These are phyloP conservation scores for Vigna unguiculata DNA, from an alignment of 306 rosid genomes.

Conservation along the genomic window DNA sequence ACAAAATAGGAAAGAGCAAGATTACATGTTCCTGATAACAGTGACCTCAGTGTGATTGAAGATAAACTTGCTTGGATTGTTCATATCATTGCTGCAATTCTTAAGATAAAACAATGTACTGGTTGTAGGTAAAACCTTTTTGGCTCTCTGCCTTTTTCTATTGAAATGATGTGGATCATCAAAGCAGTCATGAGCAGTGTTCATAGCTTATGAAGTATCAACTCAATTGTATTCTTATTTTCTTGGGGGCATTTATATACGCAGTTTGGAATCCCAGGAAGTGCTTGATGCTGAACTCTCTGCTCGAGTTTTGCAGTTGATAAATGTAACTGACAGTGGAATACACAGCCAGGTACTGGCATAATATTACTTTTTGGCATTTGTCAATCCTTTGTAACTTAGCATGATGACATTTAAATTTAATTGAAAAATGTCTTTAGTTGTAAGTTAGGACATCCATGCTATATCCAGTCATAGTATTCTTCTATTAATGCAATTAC, in stretches of 20 bases:
- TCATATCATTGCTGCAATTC: conserved; percentile 93
- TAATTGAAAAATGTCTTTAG: conserved; percentile 19
- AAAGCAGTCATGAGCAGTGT: conserved; percentile 10
- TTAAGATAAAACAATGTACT: conserved; percentile 84
- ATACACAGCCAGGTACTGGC: conserved; percentile 84
- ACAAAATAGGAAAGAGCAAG: conserved; percentile 88
- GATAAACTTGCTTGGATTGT: conserved; percentile 98
- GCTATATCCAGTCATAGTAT: conserved; percentile 1
- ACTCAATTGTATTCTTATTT: conserved; percentile 34
- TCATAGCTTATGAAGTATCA: conserved; percentile 10
- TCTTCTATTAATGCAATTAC: conserved; percentile 23
- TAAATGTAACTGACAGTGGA: conserved; percentile 92
- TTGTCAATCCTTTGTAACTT: conserved; percentile 10
- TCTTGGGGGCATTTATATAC: conserved; percentile 42
- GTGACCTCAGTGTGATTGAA: conserved; percentile 78
- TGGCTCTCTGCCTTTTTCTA: conserved; percentile 20
- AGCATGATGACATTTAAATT: neutral
- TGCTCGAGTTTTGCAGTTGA: conserved; percentile 92
- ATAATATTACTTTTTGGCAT: conserved; percentile 5
- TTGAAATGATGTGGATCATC: conserved; percentile 27
- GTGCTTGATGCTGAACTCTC: conserved; percentile 97
- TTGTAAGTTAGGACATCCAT: conserved; percentile 12
- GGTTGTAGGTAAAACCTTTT: conserved; percentile 84
- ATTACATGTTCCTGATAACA: conserved; percentile 74
- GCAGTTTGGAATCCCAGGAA: conserved; percentile 91